Evolutionary conservation across 2,329 filamentous ascomycete genomes (phyloP).

Genomic region (Thelonectria rubi): DNA sequence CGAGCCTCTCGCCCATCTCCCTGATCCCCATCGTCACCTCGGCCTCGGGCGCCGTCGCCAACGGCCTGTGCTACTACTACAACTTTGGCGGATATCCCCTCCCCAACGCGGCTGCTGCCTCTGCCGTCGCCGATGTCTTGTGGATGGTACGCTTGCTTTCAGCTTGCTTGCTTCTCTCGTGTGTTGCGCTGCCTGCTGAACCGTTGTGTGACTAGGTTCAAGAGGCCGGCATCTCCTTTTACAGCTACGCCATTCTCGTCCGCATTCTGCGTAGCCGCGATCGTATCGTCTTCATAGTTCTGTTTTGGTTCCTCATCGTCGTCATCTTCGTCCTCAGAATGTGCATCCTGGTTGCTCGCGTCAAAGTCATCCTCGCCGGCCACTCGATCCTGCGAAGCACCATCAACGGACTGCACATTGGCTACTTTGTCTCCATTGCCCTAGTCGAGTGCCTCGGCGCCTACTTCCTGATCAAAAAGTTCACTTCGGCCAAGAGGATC

Average conservation of each 20-base stretch:
- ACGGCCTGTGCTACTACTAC: conserved; percentile 53
- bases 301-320: conserved; percentile 66
- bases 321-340: conserved; percentile 60
- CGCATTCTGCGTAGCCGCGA: conserved; percentile 56
- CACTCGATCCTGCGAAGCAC: conserved; percentile 35
- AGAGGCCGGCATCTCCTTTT: conserved; percentile 54
- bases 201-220: conserved; percentile 46
- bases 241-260: conserved; percentile 61
- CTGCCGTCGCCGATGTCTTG: conserved; percentile 49
- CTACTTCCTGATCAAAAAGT: conserved; percentile 51
- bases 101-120: conserved; percentile 43
- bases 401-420: conserved; percentile 52
- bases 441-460: conserved; percentile 51
- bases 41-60: conserved; percentile 48
- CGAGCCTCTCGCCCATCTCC: conserved; percentile 43
- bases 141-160: conserved; percentile 49
- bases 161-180: not conserved
- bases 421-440: conserved; percentile 53
- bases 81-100: conserved; percentile 40
- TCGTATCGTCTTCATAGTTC: conserved; percentile 55
- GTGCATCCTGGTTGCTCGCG: conserved; percentile 47
- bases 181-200: not conserved
- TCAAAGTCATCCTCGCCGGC: conserved; percentile 42
- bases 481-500: conserved; percentile 43
- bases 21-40: conserved; percentile 50